Evolutionary conservation across 129 eudicot genomes (phyloP).

Genomic region (sunflower (Helianthus annuus)): DNA sequence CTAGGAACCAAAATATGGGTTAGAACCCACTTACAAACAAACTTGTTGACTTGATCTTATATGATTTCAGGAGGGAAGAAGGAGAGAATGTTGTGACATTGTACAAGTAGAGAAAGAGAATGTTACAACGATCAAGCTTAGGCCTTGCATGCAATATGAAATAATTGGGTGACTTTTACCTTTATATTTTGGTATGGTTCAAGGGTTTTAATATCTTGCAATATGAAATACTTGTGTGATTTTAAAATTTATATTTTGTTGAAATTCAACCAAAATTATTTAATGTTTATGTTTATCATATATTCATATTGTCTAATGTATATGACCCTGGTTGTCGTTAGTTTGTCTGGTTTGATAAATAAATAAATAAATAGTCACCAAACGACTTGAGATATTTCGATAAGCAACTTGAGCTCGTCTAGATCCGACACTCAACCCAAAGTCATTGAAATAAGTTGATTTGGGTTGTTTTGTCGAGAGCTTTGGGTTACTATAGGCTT

Average conservation of each 20-base stretch:
- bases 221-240: constrained; percentile 42
- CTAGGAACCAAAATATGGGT: no score
- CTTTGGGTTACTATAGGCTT: no score
- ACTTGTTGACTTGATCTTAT: not conserved
- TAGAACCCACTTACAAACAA: not conserved
- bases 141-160: constrained; percentile 54
- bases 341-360: not conserved
- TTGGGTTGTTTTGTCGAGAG: no score
- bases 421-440: no score
- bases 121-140: constrained; percentile 42
- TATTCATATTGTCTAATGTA: no score
- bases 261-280: not conserved
- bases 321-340: not conserved
- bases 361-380: not conserved
- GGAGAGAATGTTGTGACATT: constrained; percentile 70
- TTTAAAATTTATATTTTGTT: constrained; percentile 1
- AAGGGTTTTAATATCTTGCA: not conserved
- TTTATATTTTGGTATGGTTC: not conserved
- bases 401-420: no score
- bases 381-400: not conserved
- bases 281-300: not conserved
- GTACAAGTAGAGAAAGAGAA: constrained; percentile 28
- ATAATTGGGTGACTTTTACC: constrained; percentile 20
- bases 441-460: no score
- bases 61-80: constrained; percentile 43